Percentiles rank a stretch among this genome's conserved stretches.
phyloP scores from a whole-genome alignment of 2,329 filamentous ascomycete species.

The Pseudomassariella vexata region DNA sequence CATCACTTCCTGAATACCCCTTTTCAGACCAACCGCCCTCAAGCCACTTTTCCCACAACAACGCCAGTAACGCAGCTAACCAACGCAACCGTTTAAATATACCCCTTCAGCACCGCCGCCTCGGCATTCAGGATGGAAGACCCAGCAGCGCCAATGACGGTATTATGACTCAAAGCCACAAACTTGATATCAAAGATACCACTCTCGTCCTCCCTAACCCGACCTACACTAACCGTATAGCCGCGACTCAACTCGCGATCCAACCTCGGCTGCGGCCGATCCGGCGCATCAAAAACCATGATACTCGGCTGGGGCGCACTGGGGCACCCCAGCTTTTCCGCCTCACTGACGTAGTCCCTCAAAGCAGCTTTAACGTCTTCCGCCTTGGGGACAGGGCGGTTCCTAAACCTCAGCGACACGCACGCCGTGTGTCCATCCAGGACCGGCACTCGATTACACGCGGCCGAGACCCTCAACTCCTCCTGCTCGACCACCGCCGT shows the following conservation, averaged over 20 bases:
- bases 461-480: conserved; percentile 70
- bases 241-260: conserved; percentile 81
- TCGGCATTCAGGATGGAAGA: conserved; percentile 94
- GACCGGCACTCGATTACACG: conserved; percentile 92
- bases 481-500: conserved; percentile 74
- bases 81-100: too few species aligned
- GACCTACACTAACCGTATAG: conserved; percentile 86
- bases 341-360: conserved; percentile 76
- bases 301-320: conserved; percentile 80
- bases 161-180: conserved; percentile 81
- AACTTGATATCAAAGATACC: conserved; percentile 95
- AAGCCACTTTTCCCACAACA: too few species aligned
- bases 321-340: conserved; percentile 75
- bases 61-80: too few species aligned
- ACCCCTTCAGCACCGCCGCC: conserved; percentile 84
- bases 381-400: conserved; percentile 65
- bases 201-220: conserved; percentile 77
- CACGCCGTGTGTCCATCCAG: conserved; percentile 95
- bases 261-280: conserved; percentile 84
- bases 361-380: conserved; percentile 75
- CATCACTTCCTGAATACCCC: too few species aligned
- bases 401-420: conserved; percentile 77
- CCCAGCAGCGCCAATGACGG: conserved; percentile 92
- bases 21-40: too few species aligned
- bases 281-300: conserved; percentile 80